phyloP scores from a whole-genome alignment of 139 green algal species.

The Chlorella vulgaris region DNA sequence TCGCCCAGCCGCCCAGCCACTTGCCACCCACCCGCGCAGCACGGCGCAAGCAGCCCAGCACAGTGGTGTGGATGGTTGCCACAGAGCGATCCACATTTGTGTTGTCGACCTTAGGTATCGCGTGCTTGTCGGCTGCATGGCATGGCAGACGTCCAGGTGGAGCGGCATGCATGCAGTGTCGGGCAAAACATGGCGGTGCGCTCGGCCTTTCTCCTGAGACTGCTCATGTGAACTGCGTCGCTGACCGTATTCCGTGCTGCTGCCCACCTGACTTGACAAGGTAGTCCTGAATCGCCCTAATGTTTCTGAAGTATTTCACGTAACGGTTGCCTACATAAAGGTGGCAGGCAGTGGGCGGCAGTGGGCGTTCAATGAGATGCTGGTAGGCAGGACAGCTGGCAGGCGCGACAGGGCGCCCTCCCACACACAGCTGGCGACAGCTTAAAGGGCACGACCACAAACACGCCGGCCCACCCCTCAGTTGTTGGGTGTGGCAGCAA shows the following conservation, averaged over 20 bases:
- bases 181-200: too few relatives aligned
- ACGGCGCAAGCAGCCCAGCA: slow-evolving; percentile 72
- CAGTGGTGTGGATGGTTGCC: slow-evolving; percentile 86
- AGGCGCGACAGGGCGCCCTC: too few relatives aligned
- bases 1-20: not conserved
- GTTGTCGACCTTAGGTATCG: slow-evolving; percentile 91
- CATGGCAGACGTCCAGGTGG: not conserved
- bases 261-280: slow-evolving; percentile 42
- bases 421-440: too few relatives aligned
- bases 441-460: too few relatives aligned
- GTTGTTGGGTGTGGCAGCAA: too few relatives aligned
- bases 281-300: slow-evolving; percentile 88
- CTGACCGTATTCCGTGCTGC: not conserved
- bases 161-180: not conserved
- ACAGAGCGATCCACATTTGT: slow-evolving; percentile 91
- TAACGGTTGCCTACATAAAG: slow-evolving; percentile 77
- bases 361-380: too few relatives aligned
- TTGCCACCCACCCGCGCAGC: not conserved
- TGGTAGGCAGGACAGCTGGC: too few relatives aligned
- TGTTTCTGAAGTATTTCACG: slow-evolving; percentile 84
- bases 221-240: too few relatives aligned
- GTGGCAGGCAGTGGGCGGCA: not conserved
- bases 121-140: slow-evolving; percentile 70
- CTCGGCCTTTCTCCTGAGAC: too few relatives aligned
- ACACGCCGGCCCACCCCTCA: too few relatives aligned